These are phyloP conservation scores for Scalesia atractyloides DNA, from an alignment of 129 eudicot genomes.

Conservation along the genomic window DNA sequence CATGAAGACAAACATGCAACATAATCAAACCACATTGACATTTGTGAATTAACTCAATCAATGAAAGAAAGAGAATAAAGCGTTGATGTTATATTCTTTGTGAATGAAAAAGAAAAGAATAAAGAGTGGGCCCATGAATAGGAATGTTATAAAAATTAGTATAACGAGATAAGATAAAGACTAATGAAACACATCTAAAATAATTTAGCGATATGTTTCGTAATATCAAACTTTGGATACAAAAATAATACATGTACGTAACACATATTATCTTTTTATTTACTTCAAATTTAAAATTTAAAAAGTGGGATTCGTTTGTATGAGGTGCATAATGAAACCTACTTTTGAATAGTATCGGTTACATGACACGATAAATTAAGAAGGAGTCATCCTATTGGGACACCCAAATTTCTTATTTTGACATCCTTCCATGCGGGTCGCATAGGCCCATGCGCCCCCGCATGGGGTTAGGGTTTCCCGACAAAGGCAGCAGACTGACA, in stretches of 20 bases:
- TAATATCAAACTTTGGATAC: background rate
- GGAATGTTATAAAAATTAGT: background rate
- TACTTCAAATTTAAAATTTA: background rate
- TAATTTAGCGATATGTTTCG: background rate
- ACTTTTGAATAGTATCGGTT: constrained; percentile 13
- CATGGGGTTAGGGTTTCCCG: too few species aligned
- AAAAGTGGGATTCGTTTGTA: background rate
- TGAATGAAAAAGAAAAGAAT: background rate
- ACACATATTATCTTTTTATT: too few species aligned
- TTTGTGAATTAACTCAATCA: too few species aligned
- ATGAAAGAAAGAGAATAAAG: too few species aligned
- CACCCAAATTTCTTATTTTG: too few species aligned
- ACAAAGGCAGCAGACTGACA: too few species aligned
- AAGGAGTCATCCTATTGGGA: too few species aligned
- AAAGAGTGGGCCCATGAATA: background rate
- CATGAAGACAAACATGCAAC: too few species aligned
- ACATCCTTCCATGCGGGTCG: too few species aligned
- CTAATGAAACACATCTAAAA: background rate
- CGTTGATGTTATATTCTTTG: background rate
- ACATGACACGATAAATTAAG: constrained; percentile 14
- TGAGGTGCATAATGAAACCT: too few species aligned
- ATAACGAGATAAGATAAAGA: background rate
- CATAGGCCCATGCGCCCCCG: too few species aligned
- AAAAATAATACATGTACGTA: background rate
- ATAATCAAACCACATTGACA: too few species aligned